These are phyloP conservation scores for Aegilops speltoides DNA, from an alignment of 176 grass and related monocot species.

Conservation along the genomic window DNA sequence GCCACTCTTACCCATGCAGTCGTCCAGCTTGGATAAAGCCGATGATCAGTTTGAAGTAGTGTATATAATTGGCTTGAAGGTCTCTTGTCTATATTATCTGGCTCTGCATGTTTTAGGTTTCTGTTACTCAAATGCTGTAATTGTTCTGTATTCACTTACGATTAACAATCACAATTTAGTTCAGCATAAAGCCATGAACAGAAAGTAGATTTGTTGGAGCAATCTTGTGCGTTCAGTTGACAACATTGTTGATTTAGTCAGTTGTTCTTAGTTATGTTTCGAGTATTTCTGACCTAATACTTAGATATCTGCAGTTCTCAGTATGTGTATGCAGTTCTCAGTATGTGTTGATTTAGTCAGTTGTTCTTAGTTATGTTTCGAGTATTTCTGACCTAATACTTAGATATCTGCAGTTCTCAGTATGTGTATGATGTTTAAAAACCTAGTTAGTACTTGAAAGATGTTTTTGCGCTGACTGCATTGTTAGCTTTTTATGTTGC, in stretches of 20 bases:
- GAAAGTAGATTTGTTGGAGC: background rate
- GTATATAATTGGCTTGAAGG: background rate
- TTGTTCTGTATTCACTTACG: background rate
- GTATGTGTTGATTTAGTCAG: constrained; percentile 24
- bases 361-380: background rate
- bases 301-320: background rate
- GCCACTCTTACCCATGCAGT: background rate
- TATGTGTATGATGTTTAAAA: background rate
- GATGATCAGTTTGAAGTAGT: background rate
- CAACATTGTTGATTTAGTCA: constrained; percentile 13
- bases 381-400: constrained; percentile 4
- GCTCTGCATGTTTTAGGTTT: background rate
- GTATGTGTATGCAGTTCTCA: background rate
- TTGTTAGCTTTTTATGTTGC: constrained; percentile 9
- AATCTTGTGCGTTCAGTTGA: background rate
- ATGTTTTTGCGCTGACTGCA: background rate
- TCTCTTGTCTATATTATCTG: background rate
- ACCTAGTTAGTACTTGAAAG: background rate
- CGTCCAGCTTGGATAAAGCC: background rate
- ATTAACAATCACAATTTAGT: background rate
- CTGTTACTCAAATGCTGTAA: background rate
- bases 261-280: background rate
- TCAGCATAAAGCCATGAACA: background rate
- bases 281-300: background rate
- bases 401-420: background rate